Evolutionary conservation across 1,284 basidiomycete genomes (phyloP).

Genomic region (Phellinidium pouzarii): DNA sequence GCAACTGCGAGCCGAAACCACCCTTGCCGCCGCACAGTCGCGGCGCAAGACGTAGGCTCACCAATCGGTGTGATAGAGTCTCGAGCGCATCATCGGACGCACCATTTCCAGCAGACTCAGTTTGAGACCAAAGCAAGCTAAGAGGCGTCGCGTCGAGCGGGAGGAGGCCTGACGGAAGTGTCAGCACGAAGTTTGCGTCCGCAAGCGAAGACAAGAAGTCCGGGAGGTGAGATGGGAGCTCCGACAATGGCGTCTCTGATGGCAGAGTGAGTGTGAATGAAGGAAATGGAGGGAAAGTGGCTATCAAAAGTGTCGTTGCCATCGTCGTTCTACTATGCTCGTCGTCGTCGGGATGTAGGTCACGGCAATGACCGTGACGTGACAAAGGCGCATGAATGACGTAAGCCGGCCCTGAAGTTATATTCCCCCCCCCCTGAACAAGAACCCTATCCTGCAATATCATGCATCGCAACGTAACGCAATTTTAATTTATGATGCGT

Average conservation of each 20-base stretch:
- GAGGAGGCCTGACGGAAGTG: conserved; percentile 45
- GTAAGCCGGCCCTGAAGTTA: too few species aligned
- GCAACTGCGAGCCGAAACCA: conserved; percentile 93
- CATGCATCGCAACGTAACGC: too few species aligned
- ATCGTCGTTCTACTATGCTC: conserved; percentile 14
- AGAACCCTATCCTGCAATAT: too few species aligned
- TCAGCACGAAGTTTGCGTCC: conserved; percentile 39
- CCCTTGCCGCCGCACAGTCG: conserved; percentile 88
- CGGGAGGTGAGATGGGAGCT: conserved; percentile 51
- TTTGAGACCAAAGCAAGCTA: conserved; percentile 33
- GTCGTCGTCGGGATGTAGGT: background rate
- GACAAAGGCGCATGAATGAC: background rate
- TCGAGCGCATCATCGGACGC: conserved; percentile 21
- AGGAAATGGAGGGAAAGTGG: conserved; percentile 71
- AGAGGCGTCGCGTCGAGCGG: conserved; percentile 36
- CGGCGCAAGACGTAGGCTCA: conserved; percentile 62
- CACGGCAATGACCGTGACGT: too few species aligned
- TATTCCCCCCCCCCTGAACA: too few species aligned
- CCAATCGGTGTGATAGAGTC: conserved; percentile 29
- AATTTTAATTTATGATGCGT: too few species aligned
- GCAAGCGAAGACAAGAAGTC: conserved; percentile 45
- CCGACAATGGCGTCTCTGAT: conserved; percentile 42
- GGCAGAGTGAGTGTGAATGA: conserved; percentile 60
- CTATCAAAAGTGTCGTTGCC: conserved; percentile 50
- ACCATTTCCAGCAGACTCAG: background rate